Evolutionary conservation across 2,329 filamentous ascomycete species (phyloP).

Genomic region (Hymenoscyphus fraxineus): DNA sequence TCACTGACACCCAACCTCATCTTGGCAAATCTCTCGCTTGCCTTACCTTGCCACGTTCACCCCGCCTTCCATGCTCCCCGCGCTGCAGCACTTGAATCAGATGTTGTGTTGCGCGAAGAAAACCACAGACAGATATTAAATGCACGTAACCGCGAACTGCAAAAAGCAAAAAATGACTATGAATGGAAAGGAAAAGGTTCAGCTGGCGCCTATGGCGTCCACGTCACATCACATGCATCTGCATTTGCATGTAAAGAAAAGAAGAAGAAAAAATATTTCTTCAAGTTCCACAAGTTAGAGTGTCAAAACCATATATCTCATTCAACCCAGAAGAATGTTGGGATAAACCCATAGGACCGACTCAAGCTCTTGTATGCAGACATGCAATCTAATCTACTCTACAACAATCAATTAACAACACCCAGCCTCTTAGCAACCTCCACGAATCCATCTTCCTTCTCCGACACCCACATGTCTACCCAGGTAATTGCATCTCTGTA

Average conservation of each 20-base stretch:
- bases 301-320: slow-evolving; percentile 3
- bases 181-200: neutral
- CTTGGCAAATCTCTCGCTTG: slow-evolving; percentile 3
- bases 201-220: neutral
- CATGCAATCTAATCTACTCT: slow-evolving; percentile 5
- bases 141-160: slow-evolving; percentile 13
- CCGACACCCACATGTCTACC: slow-evolving; percentile 61
- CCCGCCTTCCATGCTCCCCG: neutral
- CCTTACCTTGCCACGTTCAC: neutral
- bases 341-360: slow-evolving; percentile 10
- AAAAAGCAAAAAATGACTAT: neutral
- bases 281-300: neutral
- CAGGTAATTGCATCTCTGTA: slow-evolving; percentile 52
- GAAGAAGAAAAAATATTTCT: neutral
- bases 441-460: slow-evolving; percentile 48
- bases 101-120: slow-evolving; percentile 2
- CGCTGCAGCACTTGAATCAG: neutral
- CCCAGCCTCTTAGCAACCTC: slow-evolving; percentile 49
- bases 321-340: neutral
- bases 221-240: slow-evolving; percentile 15
- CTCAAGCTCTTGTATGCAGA: neutral
- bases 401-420: slow-evolving; percentile 18
- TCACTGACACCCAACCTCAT: neutral
- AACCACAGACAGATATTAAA: neutral
- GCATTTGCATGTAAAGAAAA: slow-evolving; percentile 3